phyloP scores from a whole-genome alignment of 2,329 filamentous ascomycete species.

The Fusarium camptoceras region DNA sequence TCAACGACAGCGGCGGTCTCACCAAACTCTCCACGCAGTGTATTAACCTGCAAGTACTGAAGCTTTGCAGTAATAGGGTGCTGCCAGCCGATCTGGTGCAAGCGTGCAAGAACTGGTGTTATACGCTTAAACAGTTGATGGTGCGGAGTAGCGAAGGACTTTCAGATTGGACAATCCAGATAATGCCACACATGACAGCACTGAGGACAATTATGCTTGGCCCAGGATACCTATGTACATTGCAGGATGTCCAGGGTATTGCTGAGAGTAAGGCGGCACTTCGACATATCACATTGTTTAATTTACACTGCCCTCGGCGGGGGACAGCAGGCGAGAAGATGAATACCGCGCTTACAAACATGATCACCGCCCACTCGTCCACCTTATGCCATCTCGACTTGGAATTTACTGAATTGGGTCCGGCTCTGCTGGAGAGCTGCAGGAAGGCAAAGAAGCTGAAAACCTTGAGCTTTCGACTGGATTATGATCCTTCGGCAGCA shows the following conservation, averaged over 20 bases:
- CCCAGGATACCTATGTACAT: too few relatives aligned
- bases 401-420: background rate
- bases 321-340: background rate
- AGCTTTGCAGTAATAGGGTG: accelerated
- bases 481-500: background rate
- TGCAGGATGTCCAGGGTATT: background rate
- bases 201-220: background rate
- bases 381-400: background rate
- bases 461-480: accelerated
- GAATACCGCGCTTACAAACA: background rate
- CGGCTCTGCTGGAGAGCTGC: background rate
- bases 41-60: background rate
- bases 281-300: background rate
- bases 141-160: background rate
- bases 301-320: too few relatives aligned
- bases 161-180: background rate
- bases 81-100: background rate
- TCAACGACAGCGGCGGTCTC: background rate
- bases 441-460: background rate
- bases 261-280: background rate
- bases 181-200: background rate
- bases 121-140: background rate
- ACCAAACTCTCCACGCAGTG: background rate
- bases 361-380: constrained; percentile 10
- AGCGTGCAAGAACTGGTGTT: background rate